These are phyloP conservation scores for Hippophae rhamnoides DNA, from an alignment of 306 rosid genomes.

Conservation along the genomic window DNA sequence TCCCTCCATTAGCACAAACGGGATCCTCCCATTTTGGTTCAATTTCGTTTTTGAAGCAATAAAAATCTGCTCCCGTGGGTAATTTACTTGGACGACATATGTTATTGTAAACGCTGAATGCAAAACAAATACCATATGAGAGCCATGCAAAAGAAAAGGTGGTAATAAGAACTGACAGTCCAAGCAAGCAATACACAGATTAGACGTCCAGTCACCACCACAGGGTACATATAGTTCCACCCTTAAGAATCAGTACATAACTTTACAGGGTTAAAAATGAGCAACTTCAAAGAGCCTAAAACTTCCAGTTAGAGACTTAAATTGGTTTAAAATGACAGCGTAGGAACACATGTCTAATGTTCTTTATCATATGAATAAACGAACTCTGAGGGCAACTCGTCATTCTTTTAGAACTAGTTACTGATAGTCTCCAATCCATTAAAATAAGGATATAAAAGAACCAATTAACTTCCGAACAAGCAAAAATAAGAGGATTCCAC, in stretches of 20 bases:
- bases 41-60: slow-evolving; percentile 72
- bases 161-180: neutral
- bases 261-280: neutral
- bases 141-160: neutral
- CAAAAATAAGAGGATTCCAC: too few species aligned
- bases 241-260: neutral
- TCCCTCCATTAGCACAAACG: slow-evolving; percentile 81
- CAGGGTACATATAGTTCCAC: neutral
- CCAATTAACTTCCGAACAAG: too few species aligned
- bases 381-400: too few species aligned
- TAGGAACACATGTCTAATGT: too few species aligned
- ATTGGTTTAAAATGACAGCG: neutral
- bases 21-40: slow-evolving; percentile 99
- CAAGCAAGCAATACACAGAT: neutral
- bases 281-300: neutral
- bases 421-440: too few species aligned
- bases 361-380: too few species aligned
- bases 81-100: slow-evolving; percentile 73
- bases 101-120: slow-evolving; percentile 69
- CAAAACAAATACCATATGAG: neutral
- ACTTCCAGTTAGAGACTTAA: neutral
- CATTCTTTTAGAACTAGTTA: too few species aligned
- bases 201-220: neutral
- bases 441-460: too few species aligned
- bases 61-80: slow-evolving; percentile 41